Evolutionary conservation across 257 asterid genomes (phyloP), one percentile per base, ranked within the genome.

Genomic region (Oldenlandia corymbosa): DNA sequence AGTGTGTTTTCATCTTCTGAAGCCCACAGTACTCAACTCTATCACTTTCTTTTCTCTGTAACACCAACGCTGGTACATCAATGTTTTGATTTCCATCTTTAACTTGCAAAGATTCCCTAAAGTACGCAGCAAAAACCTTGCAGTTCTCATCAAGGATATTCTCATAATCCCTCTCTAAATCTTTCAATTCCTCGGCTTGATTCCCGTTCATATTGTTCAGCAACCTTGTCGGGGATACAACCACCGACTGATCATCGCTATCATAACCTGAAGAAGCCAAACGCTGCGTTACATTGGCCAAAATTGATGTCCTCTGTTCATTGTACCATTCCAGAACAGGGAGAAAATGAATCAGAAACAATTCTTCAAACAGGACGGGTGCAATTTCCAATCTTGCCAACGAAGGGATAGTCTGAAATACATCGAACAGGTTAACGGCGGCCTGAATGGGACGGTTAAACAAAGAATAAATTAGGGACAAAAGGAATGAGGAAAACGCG

Each of bases 91-190:
- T 52, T 14, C 58, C 70, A 21, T 71, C 68, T 62, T 71, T 68
- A 24, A 69, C 66, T 17, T 8, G 62, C 72, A 88, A 39, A 58
- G 86, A 55, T 37, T 78, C 76, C 63, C 68, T 86, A 58, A 88
- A 84, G 58, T 82, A 88, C 10, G 46, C 56, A 9, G 71, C 82
- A 60, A 79, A 82, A 26, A 62, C 65, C 74, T 79, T 79, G 70
- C 84, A 81, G 64, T 88, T 88, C 34, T 79, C 66, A 54, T 88
- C 93, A 8, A 86, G 84, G 2, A 86, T 72, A 60, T 67, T 76
- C 78, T 78, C 85, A 7, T 82, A 84, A 31, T 59, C 76, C 68
- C 83, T 84, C 84, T 86, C 95, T 80, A 88, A 71, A 45, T 68
- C 73, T 73, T 76, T 86, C 64, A 88, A 75, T 3, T 72, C 77